phyloP scores from a whole-genome alignment of 129 eudicot genomes.

The Ambrosia trifida region DNA sequence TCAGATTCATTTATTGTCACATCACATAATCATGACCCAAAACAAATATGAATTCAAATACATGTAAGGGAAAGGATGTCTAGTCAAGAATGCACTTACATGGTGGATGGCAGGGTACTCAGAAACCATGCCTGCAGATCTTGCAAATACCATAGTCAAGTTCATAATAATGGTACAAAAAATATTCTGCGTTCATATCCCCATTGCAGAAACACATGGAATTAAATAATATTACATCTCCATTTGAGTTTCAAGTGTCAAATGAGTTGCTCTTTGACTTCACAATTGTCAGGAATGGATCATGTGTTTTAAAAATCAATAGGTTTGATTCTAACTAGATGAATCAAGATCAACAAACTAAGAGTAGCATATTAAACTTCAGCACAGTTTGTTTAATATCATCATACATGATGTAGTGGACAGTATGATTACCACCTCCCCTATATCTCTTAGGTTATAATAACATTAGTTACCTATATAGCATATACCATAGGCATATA shows the following conservation, averaged over 20 bases:
- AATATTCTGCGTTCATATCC: slow-evolving; percentile 12
- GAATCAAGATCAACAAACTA: background rate
- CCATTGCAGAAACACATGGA: slow-evolving; percentile 25
- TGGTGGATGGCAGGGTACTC: slow-evolving; percentile 29
- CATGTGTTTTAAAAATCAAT: background rate
- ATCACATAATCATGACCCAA: background rate
- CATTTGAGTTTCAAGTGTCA: slow-evolving; percentile 3
- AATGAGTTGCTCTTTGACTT: slow-evolving; percentile 19
- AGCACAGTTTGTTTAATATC: too few species aligned
- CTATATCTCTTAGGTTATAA: slow-evolving; percentile 1
- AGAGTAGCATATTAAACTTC: too few species aligned
- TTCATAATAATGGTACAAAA: slow-evolving; percentile 26
- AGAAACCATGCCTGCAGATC: background rate
- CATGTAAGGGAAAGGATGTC: slow-evolving; percentile 7
- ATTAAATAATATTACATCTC: slow-evolving; percentile 6
- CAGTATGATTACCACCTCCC: background rate
- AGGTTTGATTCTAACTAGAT: background rate
- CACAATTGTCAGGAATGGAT: background rate
- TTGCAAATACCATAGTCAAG: slow-evolving; percentile 25
- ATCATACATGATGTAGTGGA: background rate
- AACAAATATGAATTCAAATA: background rate
- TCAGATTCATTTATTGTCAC: background rate
- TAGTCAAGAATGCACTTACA: slow-evolving; percentile 32
- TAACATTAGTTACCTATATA: background rate
- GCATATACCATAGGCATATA: background rate